phyloP scores from a whole-genome alignment of 331 rosid species.

The Stylosanthes scabra region DNA sequence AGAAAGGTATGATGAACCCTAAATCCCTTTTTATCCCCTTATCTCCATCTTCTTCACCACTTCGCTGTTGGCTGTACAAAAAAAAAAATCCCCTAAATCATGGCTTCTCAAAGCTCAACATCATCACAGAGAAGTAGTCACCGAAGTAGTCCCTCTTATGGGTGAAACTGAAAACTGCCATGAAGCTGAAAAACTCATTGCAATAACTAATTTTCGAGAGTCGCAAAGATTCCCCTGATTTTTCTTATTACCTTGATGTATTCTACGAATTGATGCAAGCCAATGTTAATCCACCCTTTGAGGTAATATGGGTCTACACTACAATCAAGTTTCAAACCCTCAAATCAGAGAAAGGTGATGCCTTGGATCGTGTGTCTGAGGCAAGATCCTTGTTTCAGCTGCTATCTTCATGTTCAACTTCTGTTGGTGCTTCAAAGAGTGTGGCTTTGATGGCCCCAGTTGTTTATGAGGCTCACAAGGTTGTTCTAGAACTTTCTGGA shows the following conservation, averaged over 20 bases:
- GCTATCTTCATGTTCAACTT: slow-evolving; percentile 56
- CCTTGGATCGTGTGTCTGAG: slow-evolving; percentile 57
- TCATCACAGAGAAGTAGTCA: too few relatives aligned
- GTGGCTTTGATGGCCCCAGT: slow-evolving; percentile 71
- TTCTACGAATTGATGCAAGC: slow-evolving; percentile 68
- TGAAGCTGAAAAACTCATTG: slow-evolving; percentile 57
- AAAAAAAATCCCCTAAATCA: too few relatives aligned
- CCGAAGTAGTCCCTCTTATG: slow-evolving; percentile 40
- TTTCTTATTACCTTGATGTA: slow-evolving; percentile 41
- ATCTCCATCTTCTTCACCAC: too few relatives aligned
- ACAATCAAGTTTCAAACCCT: slow-evolving; percentile 54
- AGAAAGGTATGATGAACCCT: too few relatives aligned
- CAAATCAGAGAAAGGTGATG: slow-evolving; percentile 45
- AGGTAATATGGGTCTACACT: slow-evolving; percentile 74
- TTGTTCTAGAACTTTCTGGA: slow-evolving; percentile 46
- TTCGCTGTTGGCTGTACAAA: too few relatives aligned
- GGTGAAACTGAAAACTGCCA: slow-evolving; percentile 53
- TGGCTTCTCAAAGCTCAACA: too few relatives aligned
- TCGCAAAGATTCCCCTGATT: slow-evolving; percentile 38
- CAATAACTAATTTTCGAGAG: slow-evolving; percentile 53
- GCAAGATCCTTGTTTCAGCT: slow-evolving; percentile 61
- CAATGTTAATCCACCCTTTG: slow-evolving; percentile 66
- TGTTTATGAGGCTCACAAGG: slow-evolving; percentile 50
- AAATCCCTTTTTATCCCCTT: too few relatives aligned
- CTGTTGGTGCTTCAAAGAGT: slow-evolving; percentile 60